Base-by-base conservation (phyloP, 2,329 filamentous ascomycete genomes). In the Colletotrichum sp. region DNA sequence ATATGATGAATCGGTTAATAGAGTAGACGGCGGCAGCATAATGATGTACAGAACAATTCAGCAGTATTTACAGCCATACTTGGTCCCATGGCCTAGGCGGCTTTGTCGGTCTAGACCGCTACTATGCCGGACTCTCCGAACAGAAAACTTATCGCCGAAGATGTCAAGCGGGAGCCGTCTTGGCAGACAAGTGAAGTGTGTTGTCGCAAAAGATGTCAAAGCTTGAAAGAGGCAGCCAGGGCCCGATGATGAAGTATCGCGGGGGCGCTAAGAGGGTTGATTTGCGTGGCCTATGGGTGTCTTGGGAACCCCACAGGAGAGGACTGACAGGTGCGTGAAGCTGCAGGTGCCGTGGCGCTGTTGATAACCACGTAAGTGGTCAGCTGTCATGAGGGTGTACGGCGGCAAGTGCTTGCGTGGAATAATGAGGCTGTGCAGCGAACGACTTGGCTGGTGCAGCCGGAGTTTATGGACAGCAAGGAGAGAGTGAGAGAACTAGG, bases 341-440 rank as follows among this genome's bases (percentile, higher is more conserved):
- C 48, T 64, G 63, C 32, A 34, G 55, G 70, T 74, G 70, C 32
- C 21, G 70, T 75, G 70, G 70, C 64, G 71, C 36, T 56, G 72
- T 61, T 14, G 55, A 64, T 28, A 38, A 34, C 36, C 36, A 69
- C 70, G 74, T 66, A 69, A 65, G 70, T 52, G 52, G 65, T 68
- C 65, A 68, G 30, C 21, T 38, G 48, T 38, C 24, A 48, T 74
- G 59, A 34, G 43, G 34, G 58, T 69, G 73, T 48, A 48, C 43
- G 43, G 43, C 43, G 43, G 43, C 43, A 52, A 59, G 58, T 74
- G 74, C 74, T 77, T 77, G 76, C 76, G 76, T 77, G 63, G 74
- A 72, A 71, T n/a, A 62, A 24, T 52, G 74, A 76, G 76, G 76
- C 76, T 71, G 76, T 72, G 76, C 67, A 77, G 32, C 10, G 28